These are phyloP conservation scores for Trichosporon faecale DNA, from an alignment of 1,284 basidiomycete species.

Conservation along the genomic window DNA sequence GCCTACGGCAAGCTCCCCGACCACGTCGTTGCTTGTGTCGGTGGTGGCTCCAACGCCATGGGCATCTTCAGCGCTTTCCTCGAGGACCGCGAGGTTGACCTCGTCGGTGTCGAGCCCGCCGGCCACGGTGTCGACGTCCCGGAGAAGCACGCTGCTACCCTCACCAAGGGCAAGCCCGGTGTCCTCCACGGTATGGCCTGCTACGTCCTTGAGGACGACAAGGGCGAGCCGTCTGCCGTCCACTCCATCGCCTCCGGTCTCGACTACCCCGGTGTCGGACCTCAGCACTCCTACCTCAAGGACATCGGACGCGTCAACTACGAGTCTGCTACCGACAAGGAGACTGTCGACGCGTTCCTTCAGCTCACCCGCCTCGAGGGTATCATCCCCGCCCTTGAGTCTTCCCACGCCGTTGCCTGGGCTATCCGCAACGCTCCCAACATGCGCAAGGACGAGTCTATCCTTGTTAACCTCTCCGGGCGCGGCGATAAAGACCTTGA, in stretches of 20 bases:
- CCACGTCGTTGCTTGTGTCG: conserved; percentile 92
- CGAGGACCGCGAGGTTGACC: conserved; percentile 70
- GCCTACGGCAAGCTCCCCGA: conserved; percentile 82
- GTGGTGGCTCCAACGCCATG: conserved; percentile 96
- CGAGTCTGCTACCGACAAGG: conserved; percentile 84
- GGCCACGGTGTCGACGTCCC: conserved; percentile 89
- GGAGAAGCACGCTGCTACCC: conserved; percentile 83
- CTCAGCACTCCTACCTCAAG: conserved; percentile 96
- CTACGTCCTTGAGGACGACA: conserved; percentile 83
- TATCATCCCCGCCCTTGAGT: conserved; percentile 96
- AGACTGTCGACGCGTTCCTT: conserved; percentile 89
- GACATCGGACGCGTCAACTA: conserved; percentile 92
- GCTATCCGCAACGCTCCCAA: conserved; percentile 80
- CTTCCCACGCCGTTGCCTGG: conserved; percentile 92
- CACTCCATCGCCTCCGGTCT: conserved; percentile 75
- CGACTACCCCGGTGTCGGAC: conserved; percentile 67
- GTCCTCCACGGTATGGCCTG: conserved; percentile 92
- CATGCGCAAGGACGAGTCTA: conserved; percentile 74
- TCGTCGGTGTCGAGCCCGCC: conserved; percentile 90
- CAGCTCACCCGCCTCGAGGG: conserved; percentile 89
- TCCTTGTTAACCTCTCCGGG: conserved; percentile 63
- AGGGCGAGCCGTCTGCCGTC: conserved; percentile 92
- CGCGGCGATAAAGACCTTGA: conserved; percentile 27
- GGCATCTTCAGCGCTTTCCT: conserved; percentile 96
- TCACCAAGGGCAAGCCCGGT: conserved; percentile 83